Base-by-base conservation (phyloP, 257 asterid species). In the Verbascum thapsus region DNA sequence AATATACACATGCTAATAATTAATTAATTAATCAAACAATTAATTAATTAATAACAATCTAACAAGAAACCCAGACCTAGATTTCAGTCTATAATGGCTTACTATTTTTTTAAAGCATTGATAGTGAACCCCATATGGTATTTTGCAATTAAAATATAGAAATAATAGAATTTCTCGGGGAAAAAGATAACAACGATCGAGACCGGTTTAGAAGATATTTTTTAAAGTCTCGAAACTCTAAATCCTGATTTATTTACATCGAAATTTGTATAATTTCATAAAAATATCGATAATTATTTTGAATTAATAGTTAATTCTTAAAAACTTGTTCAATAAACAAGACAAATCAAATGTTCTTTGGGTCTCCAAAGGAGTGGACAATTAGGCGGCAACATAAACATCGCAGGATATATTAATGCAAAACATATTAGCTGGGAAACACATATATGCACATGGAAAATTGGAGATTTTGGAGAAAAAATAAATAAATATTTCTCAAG, bases 331-430 rank as follows among this genome's bases (percentile, higher is more conserved):
- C 71, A 74, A 68, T 70, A 56, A 78, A 61, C 67, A 65, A 66
- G 88, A 86, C 83, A 87, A 84, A 78, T 49, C 6, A 62, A 73
- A 81, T 74, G 76, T 72, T 75, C 18, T 70, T 74, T 58, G 65
- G 81, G 75, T 61, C 55, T 66, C 35, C 42, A 60, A 52, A 67
- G 57, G 44, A 78, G 75, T 70, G 67, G 74, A 70, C 80, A 69
- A 38, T 53, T 42, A 64, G 86, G 74, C 78, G 76, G 88, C 87
- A 72, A 76, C 74, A 74, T 69, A 74, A 74, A 72, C 78, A 69
- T 81, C 75, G 66, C 76, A 60, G 74, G 74, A 68, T 74, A 76
- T 73, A 69, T 57, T 66, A 75, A 69, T 41, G 50, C 61, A 12
- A 67, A 72, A 41, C 7, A 39, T 43, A 66, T 64, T 61, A 54